Base-by-base conservation (phyloP, 2,329 filamentous ascomycete genomes). In the Pseudogymnoascus sp. region DNA sequence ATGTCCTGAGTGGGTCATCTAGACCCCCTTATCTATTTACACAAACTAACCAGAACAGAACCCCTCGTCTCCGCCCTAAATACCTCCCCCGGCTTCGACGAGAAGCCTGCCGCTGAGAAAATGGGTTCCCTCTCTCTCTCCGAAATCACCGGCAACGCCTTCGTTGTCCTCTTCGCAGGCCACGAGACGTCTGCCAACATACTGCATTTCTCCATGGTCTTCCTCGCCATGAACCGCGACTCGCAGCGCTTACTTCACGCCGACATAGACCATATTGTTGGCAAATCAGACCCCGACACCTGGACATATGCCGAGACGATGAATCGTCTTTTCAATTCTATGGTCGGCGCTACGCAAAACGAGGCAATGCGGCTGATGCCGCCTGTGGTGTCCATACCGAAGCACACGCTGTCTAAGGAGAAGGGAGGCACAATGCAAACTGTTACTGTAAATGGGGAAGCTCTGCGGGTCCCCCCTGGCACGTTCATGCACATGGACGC, bases 311-410 rank as follows among this genome's bases (percentile, higher is more conserved):
- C 63, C 7, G 61, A 25, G 8, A 67, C 69, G 34, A 69, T 72
- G 65, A 64, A 66, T 12, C 44, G 63, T n/a, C 53, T 72, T 2
- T 71, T 67, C 38, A 70, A 71, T 53, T 65, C 64, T 38, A 69
- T 71, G 66, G 66, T 70, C 3, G 69, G 69, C 3, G 69, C 69
- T 1, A 62, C 64, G 5, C 21, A 67, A 76, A 83, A 84, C 66
- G 83, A 86, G 71, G 78, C 81, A 60, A 75, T 86, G 16, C 79
- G 83, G 31, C 69, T 85, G 12, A 73, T 84, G 14, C 81, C 82
- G 1, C 81, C 82, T 0, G 78, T 84, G 25, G 73, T 81, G 62
- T 78, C 78, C 60, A 84, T 86, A 38, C 82, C 82, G 3, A 86
- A 86, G 69, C 50, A 56, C 10, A 56, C 50, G 7, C n/a, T 56